Percentiles rank a stretch among this genome's conserved stretches.
Evolutionary conservation across 495 filamentous ascomycete genomes (phyloP).

Genomic region (Thermochaetoides thermophila): DNA sequence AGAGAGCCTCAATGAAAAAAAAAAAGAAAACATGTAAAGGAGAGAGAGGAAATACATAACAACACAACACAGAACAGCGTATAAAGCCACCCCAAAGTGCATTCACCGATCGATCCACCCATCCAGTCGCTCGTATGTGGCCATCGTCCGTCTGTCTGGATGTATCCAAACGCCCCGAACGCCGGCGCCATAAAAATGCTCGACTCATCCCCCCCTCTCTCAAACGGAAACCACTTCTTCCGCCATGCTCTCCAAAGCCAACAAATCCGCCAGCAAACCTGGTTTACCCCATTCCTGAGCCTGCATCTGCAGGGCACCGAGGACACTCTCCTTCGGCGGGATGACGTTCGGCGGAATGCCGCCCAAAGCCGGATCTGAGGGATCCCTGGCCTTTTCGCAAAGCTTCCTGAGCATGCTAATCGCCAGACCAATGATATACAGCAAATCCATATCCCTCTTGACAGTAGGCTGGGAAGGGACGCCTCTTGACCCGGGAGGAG

Average conservation of each 20-base stretch:
- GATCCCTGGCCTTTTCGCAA: constrained; percentile 55
- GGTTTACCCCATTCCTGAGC: constrained; percentile 37
- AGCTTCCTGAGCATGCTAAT: constrained; percentile 54
- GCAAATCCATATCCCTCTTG: constrained; percentile 32
- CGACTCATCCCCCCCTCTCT: not conserved
- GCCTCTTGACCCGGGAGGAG: too few relatives aligned
- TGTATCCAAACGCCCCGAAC: not conserved
- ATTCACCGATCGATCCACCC: too few relatives aligned
- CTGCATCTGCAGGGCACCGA: constrained; percentile 50
- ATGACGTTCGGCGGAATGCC: constrained; percentile 49
- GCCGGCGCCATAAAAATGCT: not conserved
- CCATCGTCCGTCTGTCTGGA: too few relatives aligned
- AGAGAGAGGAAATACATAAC: too few relatives aligned
- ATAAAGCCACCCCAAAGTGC: too few relatives aligned
- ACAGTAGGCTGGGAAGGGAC: constrained; percentile 14
- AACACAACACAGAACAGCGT: too few relatives aligned
- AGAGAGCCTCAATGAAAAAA: too few relatives aligned
- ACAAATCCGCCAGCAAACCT: constrained; percentile 54
- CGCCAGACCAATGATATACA: constrained; percentile 53
- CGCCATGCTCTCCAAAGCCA: constrained; percentile 53
- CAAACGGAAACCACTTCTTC: too few relatives aligned
- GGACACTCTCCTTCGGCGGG: constrained; percentile 54
- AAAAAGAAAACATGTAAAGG: too few relatives aligned
- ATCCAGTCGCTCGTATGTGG: too few relatives aligned
- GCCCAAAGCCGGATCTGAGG: constrained; percentile 28